Conservation (phyloP, 2,329 filamentous ascomycete species). For the Domatiomyces catenatus region DNA sequence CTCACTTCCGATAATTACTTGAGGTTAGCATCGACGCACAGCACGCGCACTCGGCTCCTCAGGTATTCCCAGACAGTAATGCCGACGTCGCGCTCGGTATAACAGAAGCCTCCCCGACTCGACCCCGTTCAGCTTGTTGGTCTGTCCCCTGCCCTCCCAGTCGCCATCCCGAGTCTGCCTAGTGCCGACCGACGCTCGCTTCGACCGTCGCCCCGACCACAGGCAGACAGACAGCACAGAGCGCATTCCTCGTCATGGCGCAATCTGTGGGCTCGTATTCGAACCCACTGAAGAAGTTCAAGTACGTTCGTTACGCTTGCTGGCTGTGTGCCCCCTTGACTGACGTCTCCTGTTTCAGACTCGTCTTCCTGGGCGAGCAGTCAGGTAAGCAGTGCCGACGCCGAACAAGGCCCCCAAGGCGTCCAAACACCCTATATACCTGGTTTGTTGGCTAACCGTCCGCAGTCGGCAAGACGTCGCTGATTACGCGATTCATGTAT, state of each 20-base stretch:
- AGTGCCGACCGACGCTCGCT: constrained; percentile 1
- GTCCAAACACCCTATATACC: constrained; percentile 1
- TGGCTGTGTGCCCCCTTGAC: not conserved
- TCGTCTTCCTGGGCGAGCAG: constrained; percentile 96
- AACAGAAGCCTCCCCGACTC: not conserved
- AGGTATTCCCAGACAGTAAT: not conserved
- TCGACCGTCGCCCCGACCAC: not conserved
- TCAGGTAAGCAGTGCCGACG: constrained; percentile 53
- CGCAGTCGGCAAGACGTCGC: constrained; percentile 89
- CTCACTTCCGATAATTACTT: too few species aligned
- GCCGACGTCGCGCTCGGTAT: not conserved
- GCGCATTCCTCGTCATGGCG: constrained; percentile 49
- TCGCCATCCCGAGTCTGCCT: not conserved
- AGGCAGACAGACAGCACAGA: constrained; percentile 5
- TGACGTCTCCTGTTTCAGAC: constrained; percentile 34
- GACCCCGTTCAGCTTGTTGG: not conserved
- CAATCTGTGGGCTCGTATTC: constrained; percentile 77
- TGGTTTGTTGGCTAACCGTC: constrained; percentile 4
- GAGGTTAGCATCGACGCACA: not conserved
- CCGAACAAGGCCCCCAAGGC: constrained; percentile 2
- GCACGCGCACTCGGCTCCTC: too few species aligned
- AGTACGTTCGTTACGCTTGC: constrained; percentile 41
- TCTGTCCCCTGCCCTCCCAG: not conserved
- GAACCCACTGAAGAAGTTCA: constrained; percentile 99
- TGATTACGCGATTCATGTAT: constrained; percentile 99